Evolutionary conservation across 2,329 filamentous ascomycete species (phyloP).

Genomic region (Aureobasidium sp.): DNA sequence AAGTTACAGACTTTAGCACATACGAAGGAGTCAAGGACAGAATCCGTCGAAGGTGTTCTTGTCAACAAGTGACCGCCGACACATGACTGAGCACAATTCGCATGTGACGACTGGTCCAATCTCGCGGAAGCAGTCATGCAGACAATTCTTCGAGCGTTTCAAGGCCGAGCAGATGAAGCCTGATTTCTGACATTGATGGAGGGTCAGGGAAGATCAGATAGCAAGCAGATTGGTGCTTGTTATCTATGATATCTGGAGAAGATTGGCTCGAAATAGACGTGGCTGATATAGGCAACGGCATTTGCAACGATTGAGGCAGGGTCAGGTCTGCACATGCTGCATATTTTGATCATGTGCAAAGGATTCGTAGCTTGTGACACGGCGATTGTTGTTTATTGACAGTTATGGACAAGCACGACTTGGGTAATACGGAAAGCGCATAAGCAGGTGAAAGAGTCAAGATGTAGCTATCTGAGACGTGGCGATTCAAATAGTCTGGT

Average conservation of each 20-base stretch:
- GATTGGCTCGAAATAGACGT: not conserved
- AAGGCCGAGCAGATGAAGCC: not conserved
- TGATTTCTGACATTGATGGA: not conserved
- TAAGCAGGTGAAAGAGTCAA: not conserved
- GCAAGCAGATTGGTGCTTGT: not conserved
- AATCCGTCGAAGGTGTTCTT: not conserved
- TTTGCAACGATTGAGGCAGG: not conserved
- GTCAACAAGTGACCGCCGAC: not conserved
- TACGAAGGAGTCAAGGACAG: too few relatives aligned
- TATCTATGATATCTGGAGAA: not conserved
- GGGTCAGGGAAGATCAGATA: not conserved
- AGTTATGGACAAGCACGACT: not conserved
- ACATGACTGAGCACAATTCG: not conserved
- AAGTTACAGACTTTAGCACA: too few relatives aligned
- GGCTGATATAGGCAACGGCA: not conserved
- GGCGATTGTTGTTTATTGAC: not conserved
- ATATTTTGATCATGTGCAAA: not conserved
- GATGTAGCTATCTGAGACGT: not conserved
- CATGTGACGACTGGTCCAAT: not conserved
- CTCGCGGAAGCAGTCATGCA: not conserved
- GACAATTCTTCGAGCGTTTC: not conserved
- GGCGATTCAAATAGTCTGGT: not conserved
- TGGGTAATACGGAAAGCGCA: not conserved
- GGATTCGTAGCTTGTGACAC: not conserved
- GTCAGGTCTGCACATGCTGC: not conserved